Conservation (phyloP, 306 rosid genomes). For the Quercus ilex region DNA sequence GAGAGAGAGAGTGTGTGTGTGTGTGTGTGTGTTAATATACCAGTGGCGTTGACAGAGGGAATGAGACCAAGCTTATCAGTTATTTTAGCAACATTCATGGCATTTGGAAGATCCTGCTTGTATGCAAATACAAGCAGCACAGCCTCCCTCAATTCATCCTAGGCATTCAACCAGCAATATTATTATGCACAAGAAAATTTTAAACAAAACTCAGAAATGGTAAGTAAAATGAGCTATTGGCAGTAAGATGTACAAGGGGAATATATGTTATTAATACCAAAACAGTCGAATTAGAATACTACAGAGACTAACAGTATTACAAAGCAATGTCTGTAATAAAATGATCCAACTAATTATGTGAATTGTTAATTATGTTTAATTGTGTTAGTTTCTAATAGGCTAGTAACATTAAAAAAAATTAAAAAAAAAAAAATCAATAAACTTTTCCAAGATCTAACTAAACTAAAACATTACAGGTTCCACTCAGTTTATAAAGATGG, state of each 20-base stretch:
- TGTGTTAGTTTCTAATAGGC: not conserved
- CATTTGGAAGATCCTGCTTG: too few species aligned
- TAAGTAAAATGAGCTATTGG: not conserved
- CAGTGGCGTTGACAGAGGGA: too few species aligned
- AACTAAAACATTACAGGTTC: not conserved
- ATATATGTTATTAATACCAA: not conserved
- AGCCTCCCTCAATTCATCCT: too few species aligned
- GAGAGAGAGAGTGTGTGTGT: not conserved
- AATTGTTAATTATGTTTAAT: too few species aligned
- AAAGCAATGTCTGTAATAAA: not conserved
- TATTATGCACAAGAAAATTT: not conserved
- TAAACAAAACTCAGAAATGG: not conserved
- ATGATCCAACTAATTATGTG: not conserved
- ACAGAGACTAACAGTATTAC: not conserved
- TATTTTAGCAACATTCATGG: too few species aligned
- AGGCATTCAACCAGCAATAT: too few species aligned
- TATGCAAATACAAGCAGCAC: too few species aligned
- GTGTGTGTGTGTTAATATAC: too few species aligned
- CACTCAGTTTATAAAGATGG: not conserved
- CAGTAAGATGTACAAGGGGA: not conserved
- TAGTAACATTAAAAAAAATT: not conserved
- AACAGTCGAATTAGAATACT: not conserved
- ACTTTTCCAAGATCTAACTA: not conserved
- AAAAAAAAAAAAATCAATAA: not conserved
- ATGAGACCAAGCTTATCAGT: too few species aligned